Percentiles rank a stretch among this genome's conserved stretches.
Evolutionary conservation across 2,329 filamentous ascomycete genomes (phyloP).

Genomic region (Xylaria digitata): DNA sequence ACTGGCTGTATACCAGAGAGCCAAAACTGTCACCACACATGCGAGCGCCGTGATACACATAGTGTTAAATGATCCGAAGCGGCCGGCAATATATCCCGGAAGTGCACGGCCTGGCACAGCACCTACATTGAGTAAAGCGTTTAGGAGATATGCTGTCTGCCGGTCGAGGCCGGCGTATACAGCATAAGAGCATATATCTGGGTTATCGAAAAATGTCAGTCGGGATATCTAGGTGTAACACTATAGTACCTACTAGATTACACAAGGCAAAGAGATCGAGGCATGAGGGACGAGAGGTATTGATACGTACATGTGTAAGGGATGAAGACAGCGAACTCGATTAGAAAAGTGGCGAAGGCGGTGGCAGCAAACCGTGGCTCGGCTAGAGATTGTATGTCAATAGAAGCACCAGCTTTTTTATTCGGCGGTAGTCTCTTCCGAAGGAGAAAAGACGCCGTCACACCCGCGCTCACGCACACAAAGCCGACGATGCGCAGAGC

Average conservation of each 20-base stretch:
- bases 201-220: too few relatives aligned
- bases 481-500: constrained; percentile 33
- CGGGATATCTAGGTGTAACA: too few relatives aligned
- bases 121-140: constrained; percentile 29
- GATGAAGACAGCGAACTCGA: constrained; percentile 35
- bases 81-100: constrained; percentile 34
- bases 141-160: constrained; percentile 29
- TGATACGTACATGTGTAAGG: constrained; percentile 22
- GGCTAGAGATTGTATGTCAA: constrained; percentile 28
- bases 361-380: constrained; percentile 32
- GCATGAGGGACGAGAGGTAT: not conserved
- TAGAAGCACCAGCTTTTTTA: constrained; percentile 31
- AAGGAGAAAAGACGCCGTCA: constrained; percentile 26
- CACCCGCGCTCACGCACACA: constrained; percentile 14
- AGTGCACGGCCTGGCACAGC: constrained; percentile 34
- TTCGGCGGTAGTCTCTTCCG: constrained; percentile 31
- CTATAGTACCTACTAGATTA: too few relatives aligned
- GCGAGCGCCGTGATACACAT: constrained; percentile 27
- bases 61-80: constrained; percentile 33
- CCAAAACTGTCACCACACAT: constrained; percentile 28
- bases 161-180: constrained; percentile 28
- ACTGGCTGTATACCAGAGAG: constrained; percentile 30
- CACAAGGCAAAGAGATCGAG: too few relatives aligned
- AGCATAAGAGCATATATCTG: constrained; percentile 23
- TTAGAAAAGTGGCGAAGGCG: constrained; percentile 27